phyloP scores from a whole-genome alignment of 2,329 filamentous ascomycete species.

The Atkinsonella hypoxylon region DNA sequence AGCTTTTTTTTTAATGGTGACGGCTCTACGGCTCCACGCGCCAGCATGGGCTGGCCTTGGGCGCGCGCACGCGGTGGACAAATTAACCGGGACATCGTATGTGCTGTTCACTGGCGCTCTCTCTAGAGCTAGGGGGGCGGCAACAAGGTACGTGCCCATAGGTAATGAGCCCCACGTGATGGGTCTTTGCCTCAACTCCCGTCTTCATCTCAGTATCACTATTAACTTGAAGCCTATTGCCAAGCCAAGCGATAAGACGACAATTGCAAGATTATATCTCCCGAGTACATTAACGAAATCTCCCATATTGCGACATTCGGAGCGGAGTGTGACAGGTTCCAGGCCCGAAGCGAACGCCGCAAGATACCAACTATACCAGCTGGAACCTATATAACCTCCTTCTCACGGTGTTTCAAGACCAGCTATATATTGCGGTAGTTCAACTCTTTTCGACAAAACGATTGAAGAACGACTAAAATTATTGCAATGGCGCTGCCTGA shows the following conservation, averaged over 20 bases:
- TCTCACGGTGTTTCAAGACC: neutral
- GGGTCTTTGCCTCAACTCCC: neutral
- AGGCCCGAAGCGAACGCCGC: neutral
- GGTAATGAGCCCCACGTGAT: slow-evolving; percentile 8
- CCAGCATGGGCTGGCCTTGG: neutral
- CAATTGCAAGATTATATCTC: neutral
- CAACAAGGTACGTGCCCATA: neutral
- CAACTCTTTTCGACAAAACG: neutral
- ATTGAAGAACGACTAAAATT: neutral
- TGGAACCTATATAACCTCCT: neutral
- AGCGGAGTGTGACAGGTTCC: neutral
- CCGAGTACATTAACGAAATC: neutral
- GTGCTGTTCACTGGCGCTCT: too few relatives aligned
- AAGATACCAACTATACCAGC: neutral
- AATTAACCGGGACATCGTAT: too few relatives aligned
- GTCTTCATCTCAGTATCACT: neutral
- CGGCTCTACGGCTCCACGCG: slow-evolving; percentile 7
- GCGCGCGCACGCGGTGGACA: neutral
- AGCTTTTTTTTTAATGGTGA: slow-evolving; percentile 6
- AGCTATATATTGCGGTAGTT: too few relatives aligned
- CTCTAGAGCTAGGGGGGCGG: neutral
- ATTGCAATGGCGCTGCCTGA: slow-evolving; percentile 18
- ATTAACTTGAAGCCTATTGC: neutral
- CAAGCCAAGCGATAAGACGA: neutral
- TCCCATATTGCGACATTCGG: neutral